Conservation (phyloP, 805 yeast species). For the Candida cerambycidarum region DNA sequence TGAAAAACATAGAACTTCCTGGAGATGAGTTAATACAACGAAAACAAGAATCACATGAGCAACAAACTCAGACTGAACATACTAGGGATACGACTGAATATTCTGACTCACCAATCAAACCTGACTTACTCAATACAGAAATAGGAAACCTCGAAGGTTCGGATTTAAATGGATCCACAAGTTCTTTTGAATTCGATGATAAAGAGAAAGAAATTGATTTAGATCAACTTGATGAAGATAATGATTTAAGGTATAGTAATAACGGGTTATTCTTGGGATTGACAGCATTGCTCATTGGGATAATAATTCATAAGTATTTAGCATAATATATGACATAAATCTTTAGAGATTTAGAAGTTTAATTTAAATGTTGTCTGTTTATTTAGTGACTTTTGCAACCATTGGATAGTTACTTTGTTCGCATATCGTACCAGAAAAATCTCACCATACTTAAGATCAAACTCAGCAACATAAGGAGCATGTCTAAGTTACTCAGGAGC, state of each 20-base stretch:
- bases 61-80: not conserved
- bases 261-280: constrained; percentile 9
- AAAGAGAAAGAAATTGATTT: constrained; percentile 5
- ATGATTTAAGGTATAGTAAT: constrained; percentile 10
- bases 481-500: not conserved
- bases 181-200: constrained; percentile 1
- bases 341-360: not conserved
- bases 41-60: not conserved
- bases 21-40: not conserved
- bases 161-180: not conserved
- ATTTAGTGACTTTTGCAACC: too few species aligned
- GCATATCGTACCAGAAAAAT: constrained; percentile 6
- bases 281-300: constrained; percentile 8
- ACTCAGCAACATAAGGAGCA: not conserved
- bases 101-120: not conserved
- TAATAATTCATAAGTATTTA: constrained; percentile 11
- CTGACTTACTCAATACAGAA: not conserved
- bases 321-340: constrained; percentile 5
- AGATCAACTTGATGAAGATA: constrained; percentile 9
- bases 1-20: too few species aligned
- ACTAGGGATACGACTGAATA: not conserved
- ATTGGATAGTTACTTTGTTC: not conserved
- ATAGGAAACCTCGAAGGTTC: not conserved
- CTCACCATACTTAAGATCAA: too few species aligned
- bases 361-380: not conserved